These are phyloP conservation scores for Epichloe typhina DNA, from an alignment of 2,329 filamentous ascomycete genomes.

Conservation along the genomic window DNA sequence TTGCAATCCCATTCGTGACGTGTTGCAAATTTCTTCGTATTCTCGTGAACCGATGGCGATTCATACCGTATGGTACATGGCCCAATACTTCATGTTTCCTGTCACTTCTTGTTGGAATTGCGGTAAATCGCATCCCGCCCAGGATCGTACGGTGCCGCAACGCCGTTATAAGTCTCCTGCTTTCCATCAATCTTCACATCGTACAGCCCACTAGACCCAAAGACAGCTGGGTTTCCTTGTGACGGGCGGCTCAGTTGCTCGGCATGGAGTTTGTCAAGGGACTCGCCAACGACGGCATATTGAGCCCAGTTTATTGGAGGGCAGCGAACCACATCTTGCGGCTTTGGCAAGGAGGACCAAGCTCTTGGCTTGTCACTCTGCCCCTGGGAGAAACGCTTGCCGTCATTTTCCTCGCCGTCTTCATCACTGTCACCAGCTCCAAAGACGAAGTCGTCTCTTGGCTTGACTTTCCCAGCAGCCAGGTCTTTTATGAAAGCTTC, in stretches of 20 bases:
- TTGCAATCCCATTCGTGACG: not conserved
- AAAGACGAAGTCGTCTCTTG: conserved; percentile 5
- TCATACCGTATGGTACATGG: not conserved
- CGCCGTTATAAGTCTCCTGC: conserved; percentile 33
- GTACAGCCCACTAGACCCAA: conserved; percentile 32
- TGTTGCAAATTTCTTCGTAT: not conserved
- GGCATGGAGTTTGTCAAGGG: conserved; percentile 71
- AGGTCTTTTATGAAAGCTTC: conserved; percentile 60
- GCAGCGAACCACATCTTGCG: conserved; percentile 73
- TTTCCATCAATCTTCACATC: conserved; percentile 34
- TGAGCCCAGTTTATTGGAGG: conserved; percentile 91
- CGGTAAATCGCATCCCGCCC: conserved; percentile 34
- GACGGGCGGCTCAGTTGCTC: conserved; percentile 59
- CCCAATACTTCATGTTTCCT: not conserved
- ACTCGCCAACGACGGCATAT: conserved; percentile 71
- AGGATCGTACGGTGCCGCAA: conserved; percentile 45
- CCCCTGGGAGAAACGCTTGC: conserved; percentile 11
- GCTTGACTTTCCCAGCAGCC: conserved; percentile 43
- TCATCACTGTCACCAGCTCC: conserved; percentile 17
- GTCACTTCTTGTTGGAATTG: conserved; percentile 21
- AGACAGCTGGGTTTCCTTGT: conserved; percentile 36
- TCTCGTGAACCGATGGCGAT: not conserved
- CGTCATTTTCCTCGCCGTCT: conserved; percentile 16
- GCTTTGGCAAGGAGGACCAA: conserved; percentile 57
- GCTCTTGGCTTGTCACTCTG: conserved; percentile 15